Evolutionary conservation across 352 stramenopile genomes (phyloP), one percentile per base, ranked within the genome.

Genomic region (Pythium folliculosum): DNA sequence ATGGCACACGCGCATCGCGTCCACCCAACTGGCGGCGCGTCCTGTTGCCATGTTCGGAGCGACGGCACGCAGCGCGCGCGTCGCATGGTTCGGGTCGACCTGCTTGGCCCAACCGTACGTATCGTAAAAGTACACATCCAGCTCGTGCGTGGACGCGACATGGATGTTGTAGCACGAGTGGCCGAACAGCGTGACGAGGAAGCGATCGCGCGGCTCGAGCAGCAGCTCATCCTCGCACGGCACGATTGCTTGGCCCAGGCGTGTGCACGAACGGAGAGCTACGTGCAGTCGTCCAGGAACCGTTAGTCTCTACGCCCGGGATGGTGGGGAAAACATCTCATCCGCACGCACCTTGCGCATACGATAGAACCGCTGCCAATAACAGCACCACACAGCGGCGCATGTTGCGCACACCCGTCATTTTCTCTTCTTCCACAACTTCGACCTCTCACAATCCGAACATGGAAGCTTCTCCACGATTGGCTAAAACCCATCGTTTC

Each of bases 71-170:
- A 63, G 56, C 7, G 23, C 22, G 13, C 56, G 23, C 38, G n/a
- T 5, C 10, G 6, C 3, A 17, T 23, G 37, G 37, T 13, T 12
- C 14, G 63, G 10, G 4, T 22, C 10, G 13, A 49, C 45, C 38
- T 35, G 30, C 22, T 48, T 38, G 16, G 17, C 51, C 63, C 63
- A 70, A 4, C 32, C 45, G 16, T 53, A 30, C 0, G 64, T 35
- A 13, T 86, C 79, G 69, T 86, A 86, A 55, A 89, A 84, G 32
- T 72, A 78, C 51, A 84, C 79, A 44, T 88, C 77, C 19, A 90
- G 65, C 32, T 79, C 77, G 35, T 74, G 56, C 1, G 63, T 62
- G 5, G 81, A 79, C 30, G 65, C 52, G 27, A 88, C 66, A 30
- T 65, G 52, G 57, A 90, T 73, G 27, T 65, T 68, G 53, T 88